phyloP scores from a whole-genome alignment of 2,329 filamentous ascomycete species.

The Tolypocladium paradoxum region DNA sequence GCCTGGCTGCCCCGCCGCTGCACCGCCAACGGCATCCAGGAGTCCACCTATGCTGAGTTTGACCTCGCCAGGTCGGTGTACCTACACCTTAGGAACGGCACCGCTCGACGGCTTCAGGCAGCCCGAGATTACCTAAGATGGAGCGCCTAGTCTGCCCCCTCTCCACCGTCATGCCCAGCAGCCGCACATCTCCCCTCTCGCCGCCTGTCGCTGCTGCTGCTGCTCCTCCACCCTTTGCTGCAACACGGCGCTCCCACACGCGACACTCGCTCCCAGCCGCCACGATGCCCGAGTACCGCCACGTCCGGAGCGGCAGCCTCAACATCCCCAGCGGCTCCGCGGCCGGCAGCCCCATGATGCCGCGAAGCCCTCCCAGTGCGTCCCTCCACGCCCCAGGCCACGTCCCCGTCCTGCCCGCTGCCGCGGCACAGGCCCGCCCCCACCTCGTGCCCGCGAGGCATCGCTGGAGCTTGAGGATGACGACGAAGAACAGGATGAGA shows the following conservation, averaged over 20 bases:
- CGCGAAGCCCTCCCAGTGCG: slow-evolving; percentile 53
- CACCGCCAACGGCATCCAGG: too few species aligned
- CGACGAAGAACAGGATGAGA: too few species aligned
- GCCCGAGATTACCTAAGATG: slow-evolving; percentile 1
- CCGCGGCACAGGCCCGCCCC: not conserved
- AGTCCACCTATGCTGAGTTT: too few species aligned
- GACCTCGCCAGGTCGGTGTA: too few species aligned
- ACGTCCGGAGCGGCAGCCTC: slow-evolving; percentile 47
- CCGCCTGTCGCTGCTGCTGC: not conserved
- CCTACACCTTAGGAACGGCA: too few species aligned
- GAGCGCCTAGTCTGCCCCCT: not conserved
- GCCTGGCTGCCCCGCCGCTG: too few species aligned
- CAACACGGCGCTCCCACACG: slow-evolving; percentile 1
- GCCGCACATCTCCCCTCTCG: not conserved
- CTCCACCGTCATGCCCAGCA: not conserved
- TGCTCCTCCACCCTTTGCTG: not conserved
- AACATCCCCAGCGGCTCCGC: slow-evolving; percentile 30
- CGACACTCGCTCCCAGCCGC: slow-evolving; percentile 4
- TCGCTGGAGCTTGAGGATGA: not conserved
- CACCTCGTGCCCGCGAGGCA: not conserved
- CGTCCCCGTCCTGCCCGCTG: not conserved
- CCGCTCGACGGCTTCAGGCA: not conserved
- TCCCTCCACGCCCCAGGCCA: slow-evolving; percentile 8
- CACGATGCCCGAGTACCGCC: slow-evolving; percentile 41
- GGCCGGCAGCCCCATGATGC: slow-evolving; percentile 20